A percentile compares a stretch with the other conserved stretches of the same genome.
These are phyloP conservation scores for Penicillium sp. DNA, from an alignment of 2,329 filamentous ascomycete genomes.

Conservation along the genomic window DNA sequence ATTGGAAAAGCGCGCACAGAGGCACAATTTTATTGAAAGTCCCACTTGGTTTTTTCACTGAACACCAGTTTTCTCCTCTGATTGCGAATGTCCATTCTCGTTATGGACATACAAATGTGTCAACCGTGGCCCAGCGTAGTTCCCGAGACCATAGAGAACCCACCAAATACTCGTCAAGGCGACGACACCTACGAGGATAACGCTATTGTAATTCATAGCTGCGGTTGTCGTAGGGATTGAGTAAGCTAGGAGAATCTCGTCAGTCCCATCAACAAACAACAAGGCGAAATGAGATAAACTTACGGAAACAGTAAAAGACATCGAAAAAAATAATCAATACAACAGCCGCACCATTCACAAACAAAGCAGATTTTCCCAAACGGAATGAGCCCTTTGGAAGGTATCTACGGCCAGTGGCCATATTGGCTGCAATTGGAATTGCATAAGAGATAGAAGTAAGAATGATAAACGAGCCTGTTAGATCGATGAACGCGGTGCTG, in stretches of 20 bases:
- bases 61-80: not conserved
- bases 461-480: conserved; percentile 30
- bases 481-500: conserved; percentile 62
- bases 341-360: conserved; percentile 44
- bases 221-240: conserved; percentile 30
- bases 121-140: conserved; percentile 7
- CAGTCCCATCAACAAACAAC: not conserved
- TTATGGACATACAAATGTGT: conserved; percentile 11
- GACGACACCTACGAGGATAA: conserved; percentile 41
- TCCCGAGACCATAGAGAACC: conserved; percentile 14
- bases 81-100: not conserved
- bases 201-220: conserved; percentile 51
- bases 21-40: not conserved
- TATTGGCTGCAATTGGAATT: conserved; percentile 45
- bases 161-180: conserved; percentile 40
- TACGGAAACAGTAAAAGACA: conserved; percentile 46
- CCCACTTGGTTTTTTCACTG: not conserved
- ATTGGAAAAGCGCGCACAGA: not conserved
- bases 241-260: not conserved
- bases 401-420: conserved; percentile 41
- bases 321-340: conserved; percentile 48
- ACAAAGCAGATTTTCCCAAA: conserved; percentile 38
- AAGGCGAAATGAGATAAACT: conserved; percentile 14
- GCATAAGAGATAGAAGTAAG: conserved; percentile 46
- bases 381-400: conserved; percentile 46